phyloP scores from a whole-genome alignment of 352 stramenopile species.

The Pythium volutum region DNA sequence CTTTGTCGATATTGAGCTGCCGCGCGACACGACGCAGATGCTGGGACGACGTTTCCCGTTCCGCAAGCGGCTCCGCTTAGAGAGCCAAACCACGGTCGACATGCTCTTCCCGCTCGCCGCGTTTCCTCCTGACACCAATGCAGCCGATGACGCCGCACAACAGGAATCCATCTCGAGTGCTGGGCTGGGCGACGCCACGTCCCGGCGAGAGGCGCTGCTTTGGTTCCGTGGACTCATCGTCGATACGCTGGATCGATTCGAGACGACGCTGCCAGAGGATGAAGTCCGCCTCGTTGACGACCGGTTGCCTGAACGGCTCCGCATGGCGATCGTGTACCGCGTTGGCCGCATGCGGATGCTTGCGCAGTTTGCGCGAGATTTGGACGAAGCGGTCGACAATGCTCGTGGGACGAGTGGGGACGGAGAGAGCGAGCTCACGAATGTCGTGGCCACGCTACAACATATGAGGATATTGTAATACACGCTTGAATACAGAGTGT shows the following conservation, averaged over 20 bases:
- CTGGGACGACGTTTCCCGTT: slow-evolving; percentile 42
- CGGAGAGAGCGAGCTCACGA: background rate
- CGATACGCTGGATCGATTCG: slow-evolving; percentile 22
- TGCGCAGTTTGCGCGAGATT: slow-evolving; percentile 30
- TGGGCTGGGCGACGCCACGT: background rate
- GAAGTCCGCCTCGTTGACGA: slow-evolving; percentile 25
- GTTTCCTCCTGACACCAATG: slow-evolving; percentile 1
- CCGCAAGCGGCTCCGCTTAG: slow-evolving; percentile 45
- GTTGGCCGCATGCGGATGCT: slow-evolving; percentile 44
- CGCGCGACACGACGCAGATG: slow-evolving; percentile 29
- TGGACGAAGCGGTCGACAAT: slow-evolving; percentile 39
- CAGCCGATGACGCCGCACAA: background rate
- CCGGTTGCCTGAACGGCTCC: slow-evolving; percentile 25
- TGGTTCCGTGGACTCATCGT: slow-evolving; percentile 19
- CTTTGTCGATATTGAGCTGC: slow-evolving; percentile 58
- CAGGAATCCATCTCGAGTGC: background rate
- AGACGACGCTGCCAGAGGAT: slow-evolving; percentile 23
- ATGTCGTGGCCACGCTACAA: background rate
- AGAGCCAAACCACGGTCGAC: slow-evolving; percentile 43
- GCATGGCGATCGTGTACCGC: slow-evolving; percentile 47
- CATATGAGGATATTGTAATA: background rate
- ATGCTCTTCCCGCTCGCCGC: slow-evolving; percentile 39
- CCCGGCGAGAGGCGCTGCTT: slow-evolving; percentile 17
- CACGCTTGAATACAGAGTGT: background rate
- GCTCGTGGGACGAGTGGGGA: slow-evolving; percentile 12